Base-by-base conservation (phyloP, 73 alveolate species). In the Paramecium bursaria region DNA sequence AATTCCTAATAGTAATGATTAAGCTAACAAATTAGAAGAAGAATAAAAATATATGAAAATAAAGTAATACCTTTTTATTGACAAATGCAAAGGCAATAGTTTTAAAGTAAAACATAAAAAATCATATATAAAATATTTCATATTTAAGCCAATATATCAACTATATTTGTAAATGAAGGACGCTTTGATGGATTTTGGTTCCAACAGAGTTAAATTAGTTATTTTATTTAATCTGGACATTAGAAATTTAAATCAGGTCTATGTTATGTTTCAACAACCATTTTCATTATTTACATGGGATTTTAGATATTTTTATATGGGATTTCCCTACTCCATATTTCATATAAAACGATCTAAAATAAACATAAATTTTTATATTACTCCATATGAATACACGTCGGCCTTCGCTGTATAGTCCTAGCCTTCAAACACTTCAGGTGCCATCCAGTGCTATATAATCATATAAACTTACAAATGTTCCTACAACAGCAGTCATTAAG, bases 401-500 rank as follows among this genome's bases (percentile, higher is more conserved):
- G 60, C 82, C 35, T 39, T 67, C 2, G 33, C 44, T 67, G 60
- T 39, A 15, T 67, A 67, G 46, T 30, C n/a, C 21, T 67, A 42
- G 0, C 60, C 60, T 19, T 25, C 1, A 67, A 67, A 67, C 1
- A 67, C 82, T 19, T 67, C 60, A 9, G 82, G 57, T 30, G 82
- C 82, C 60, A 67, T 67, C 82, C 57, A 39, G 23, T 39, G 82
- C 79, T 60, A 60, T n/a, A 26, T 60, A 60, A 23, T 54, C 19
- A 30, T 13, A 31, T 39, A 5, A 30, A 33, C n/a, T 39, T 67
- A 67, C 82, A 67, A 67, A 67, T 39, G 82, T 67, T 67, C 82
- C 82, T 3, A 67, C 82, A 67, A 67, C 82, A 0, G 82, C 82
- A 11, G 82, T 67, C 82, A 67, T 67, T 46, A 53, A 67, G 2